These are phyloP conservation scores for Lactarius tabidus DNA, from an alignment of 768 basidiomycete genomes.

Conservation along the genomic window DNA sequence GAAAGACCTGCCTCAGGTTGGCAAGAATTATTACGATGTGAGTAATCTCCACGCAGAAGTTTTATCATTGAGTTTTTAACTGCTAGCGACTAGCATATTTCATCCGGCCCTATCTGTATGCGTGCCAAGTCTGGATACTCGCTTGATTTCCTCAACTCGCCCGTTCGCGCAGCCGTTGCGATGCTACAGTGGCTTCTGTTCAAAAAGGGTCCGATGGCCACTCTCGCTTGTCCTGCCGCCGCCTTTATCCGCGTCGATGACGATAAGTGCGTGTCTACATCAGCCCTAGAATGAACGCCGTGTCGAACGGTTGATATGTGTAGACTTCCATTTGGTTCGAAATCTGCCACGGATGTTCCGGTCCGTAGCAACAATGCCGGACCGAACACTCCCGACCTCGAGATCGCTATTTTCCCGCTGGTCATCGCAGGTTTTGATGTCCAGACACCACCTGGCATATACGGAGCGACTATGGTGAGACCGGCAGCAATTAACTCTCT, in stretches of 20 bases:
- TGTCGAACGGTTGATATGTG: neutral
- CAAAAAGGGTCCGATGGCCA: constrained; percentile 15
- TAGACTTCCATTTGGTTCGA: constrained; percentile 18
- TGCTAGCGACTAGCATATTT: constrained; percentile 5
- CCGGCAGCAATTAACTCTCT: too few relatives aligned
- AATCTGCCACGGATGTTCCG: constrained; percentile 9
- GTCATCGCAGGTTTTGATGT: constrained; percentile 5
- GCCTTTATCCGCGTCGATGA: constrained; percentile 24
- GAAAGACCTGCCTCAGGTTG: constrained; percentile 21
- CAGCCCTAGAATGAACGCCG: neutral
- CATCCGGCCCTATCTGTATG: constrained; percentile 16
- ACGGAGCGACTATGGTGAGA: constrained; percentile 19
- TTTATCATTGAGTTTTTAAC: neutral
- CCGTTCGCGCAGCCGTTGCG: constrained; percentile 10
- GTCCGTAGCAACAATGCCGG: constrained; percentile 13
- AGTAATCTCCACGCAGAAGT: neutral
- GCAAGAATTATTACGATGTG: constrained; percentile 24
- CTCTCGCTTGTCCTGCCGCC: constrained; percentile 14
- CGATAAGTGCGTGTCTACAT: constrained; percentile 9
- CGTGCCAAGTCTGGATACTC: constrained; percentile 22
- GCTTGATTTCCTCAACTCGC: constrained; percentile 22
- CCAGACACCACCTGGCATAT: constrained; percentile 9
- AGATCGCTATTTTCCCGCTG: constrained; percentile 19
- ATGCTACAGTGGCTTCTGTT: constrained; percentile 16
- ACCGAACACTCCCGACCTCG: constrained; percentile 20